Evolutionary conservation across 78 protist genomes (phyloP), one percentile per base, ranked within the genome.

Genomic region (Thecamonas trahens): DNA sequence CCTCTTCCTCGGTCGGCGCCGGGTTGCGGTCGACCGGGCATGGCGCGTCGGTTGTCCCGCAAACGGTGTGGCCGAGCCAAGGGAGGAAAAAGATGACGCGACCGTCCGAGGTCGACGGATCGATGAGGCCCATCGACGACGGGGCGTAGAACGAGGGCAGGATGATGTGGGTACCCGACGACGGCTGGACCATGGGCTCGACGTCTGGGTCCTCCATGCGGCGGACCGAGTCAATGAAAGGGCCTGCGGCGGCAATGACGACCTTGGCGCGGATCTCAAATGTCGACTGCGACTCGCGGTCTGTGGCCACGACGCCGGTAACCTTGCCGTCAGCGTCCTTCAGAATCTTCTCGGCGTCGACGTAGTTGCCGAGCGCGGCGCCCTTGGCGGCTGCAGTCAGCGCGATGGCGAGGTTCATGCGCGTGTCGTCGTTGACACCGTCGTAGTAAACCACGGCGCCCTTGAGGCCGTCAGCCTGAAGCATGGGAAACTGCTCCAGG

Each of bases 71-170:
- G 11, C n/a, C 74, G 44, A 74, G 78, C 86, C 91, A 93, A 49
- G 97, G 97, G 13, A 91, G 78, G 37, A 91, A 61, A 76, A 84
- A 94, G 39, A 90, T 32, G 26, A 94, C 93, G 38, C 97, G 80
- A n/a, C 96, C 96, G 82, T 94, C 97, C 54, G 67, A 40, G 2
- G 94, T 80, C 28, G 49, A 72, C 35, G 91, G 89, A 61, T 74
- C 82, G 32, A 91, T 44, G 63, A 90, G 68, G 0, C 95, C 95
- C 69, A 66, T 72, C 28, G 50, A 54, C 0, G 22, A 15, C n/a
- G 88, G 90, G 26, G 61, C 39, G 50, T 59, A 74, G 24, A 60
- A 67, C 34, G 47, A 18, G 2, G 85, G 92, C 9, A 82, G 76
- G 15, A 79, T 70, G 17, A 82, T 26, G 60, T 93, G 97, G 1